Evolutionary conservation across 2,329 filamentous ascomycete genomes (phyloP), one percentile per base, ranked within the genome.

Genomic region (Penicillium sp.): DNA sequence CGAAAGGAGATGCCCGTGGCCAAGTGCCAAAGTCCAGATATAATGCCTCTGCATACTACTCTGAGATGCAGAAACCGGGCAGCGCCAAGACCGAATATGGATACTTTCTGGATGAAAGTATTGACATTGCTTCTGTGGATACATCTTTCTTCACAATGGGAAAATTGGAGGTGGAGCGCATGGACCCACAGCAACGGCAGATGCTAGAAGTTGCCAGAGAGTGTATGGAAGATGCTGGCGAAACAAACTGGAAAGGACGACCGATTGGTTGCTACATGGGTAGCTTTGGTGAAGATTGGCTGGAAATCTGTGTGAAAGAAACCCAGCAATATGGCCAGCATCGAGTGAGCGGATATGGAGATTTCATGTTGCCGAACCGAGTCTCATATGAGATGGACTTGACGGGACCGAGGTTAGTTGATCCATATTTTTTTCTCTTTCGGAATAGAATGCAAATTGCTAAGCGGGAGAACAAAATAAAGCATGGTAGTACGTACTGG

Each of bases 401-500:
- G 5, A 47, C 48, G 5, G 71, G 71, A 2, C 68, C 71, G 4
- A 67, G 61, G 60, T 60, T 31, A 38, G 55, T 46, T 27, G 19
- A 23, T 40, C 17, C 3, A 40, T 31, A 17, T n/a, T n/a, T n/a
- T 1, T 12, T 27, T n/a, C 3, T n/a, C 3, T 9, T 21, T 23
- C 12, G 3, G 1, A 8, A 38, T 21, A 23, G 10, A 21, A 15
- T 31, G 5, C 4, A n/a, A 35, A 13, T n/a, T 40, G n/a, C 33
- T 57, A 41, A 57, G 15, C 19, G 10, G 8, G 2, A 5, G 15
- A 23, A 4, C 29, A 17, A 23, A 6, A 37, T 31, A 33, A 8
- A 63, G 61, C 51, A 60, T 69, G 56, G 55, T 59, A 1, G 57
- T 75, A 2, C 65, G 68, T 15, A 78, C 76, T 0, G 77, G 65